Percentiles rank a stretch among this genome's conserved stretches.
phyloP scores from a whole-genome alignment of 2,329 filamentous ascomycete genomes.

The Triangularia verruculosa region DNA sequence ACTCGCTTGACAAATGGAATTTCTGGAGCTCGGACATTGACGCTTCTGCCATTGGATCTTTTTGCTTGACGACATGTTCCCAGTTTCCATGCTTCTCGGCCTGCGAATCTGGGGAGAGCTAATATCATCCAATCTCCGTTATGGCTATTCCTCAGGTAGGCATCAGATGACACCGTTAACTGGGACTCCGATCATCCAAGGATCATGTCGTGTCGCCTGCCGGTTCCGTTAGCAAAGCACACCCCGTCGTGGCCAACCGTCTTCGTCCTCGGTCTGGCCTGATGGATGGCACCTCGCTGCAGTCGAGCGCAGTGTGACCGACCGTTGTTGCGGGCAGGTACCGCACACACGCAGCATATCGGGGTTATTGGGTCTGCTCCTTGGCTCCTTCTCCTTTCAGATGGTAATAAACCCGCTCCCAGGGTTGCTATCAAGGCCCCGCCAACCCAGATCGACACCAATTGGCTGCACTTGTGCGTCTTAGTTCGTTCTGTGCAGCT shows the following conservation, averaged over 20 bases:
- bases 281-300: constrained; percentile 5
- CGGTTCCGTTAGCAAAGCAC: not conserved
- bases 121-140: not conserved
- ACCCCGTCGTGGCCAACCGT: not conserved
- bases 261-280: constrained; percentile 9
- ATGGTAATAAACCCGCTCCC: constrained; percentile 14
- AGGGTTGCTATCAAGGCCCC: constrained; percentile 12
- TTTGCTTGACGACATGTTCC: not conserved
- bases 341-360: constrained; percentile 5
- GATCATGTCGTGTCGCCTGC: not conserved
- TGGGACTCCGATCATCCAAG: not conserved
- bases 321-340: not conserved
- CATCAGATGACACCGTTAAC: not conserved
- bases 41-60: not conserved
- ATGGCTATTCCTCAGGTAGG: not conserved
- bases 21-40: constrained; percentile 9
- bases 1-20: constrained; percentile 21
- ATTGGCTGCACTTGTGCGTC: constrained; percentile 7
- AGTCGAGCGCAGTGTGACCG: not conserved
- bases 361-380: constrained; percentile 12
- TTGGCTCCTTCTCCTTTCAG: constrained; percentile 24
- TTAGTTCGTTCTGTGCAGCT: constrained; percentile 22
- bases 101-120: not conserved
- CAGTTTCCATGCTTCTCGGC: not conserved
- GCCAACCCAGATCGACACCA: constrained; percentile 3